Percentiles rank a stretch among this genome's conserved stretches.
phyloP scores from a whole-genome alignment of 306 rosid species.

The Glycine soja region DNA sequence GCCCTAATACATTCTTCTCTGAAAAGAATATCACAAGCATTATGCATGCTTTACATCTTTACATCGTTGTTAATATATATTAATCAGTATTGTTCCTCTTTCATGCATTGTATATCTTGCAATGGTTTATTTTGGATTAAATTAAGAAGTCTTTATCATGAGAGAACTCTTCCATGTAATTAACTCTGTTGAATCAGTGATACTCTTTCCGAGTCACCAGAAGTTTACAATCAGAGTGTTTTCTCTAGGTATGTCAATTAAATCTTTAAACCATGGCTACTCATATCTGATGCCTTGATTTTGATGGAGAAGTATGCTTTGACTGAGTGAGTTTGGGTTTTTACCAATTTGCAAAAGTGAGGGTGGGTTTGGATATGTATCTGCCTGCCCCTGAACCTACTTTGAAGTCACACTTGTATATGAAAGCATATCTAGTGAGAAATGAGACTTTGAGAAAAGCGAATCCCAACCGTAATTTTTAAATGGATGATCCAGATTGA shows the following conservation, averaged over 20 bases:
- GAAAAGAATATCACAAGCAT: background rate
- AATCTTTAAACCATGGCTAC: background rate
- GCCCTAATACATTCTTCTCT: constrained; percentile 2
- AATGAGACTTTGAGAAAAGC: background rate
- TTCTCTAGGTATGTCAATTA: background rate
- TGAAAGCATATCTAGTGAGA: background rate
- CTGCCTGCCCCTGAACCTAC: background rate
- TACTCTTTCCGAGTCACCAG: background rate
- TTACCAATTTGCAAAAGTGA: background rate
- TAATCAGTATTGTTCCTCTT: background rate
- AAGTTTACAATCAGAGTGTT: constrained; percentile 7
- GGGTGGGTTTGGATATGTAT: background rate
- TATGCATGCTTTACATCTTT: constrained; percentile 24
- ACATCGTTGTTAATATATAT: background rate
- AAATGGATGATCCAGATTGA: background rate
- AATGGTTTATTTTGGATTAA: constrained; percentile 21
- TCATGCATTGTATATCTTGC: constrained; percentile 12
- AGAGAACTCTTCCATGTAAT: background rate
- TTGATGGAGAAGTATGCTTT: background rate
- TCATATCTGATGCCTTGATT: background rate
- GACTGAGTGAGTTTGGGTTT: background rate
- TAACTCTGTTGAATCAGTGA: constrained; percentile 25
- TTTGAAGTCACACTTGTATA: background rate
- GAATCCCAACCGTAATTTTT: background rate
- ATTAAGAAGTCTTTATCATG: constrained; percentile 13